phyloP scores from a whole-genome alignment of 371 early-diverging fungal genomes.

The Gilbertella persicaria region DNA sequence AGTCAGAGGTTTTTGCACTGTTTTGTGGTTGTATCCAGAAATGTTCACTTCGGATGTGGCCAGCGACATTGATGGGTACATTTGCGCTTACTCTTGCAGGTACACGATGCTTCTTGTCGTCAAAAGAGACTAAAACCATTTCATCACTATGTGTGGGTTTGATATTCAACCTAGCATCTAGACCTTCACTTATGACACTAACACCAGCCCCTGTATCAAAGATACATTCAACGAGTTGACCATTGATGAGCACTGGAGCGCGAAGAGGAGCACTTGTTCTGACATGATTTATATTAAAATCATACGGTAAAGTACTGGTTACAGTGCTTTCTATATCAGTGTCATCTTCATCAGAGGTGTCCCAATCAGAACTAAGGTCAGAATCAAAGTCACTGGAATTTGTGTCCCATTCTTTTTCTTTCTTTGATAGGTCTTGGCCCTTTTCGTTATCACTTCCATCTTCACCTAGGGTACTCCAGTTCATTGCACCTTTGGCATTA shows the following conservation, averaged over 20 bases:
- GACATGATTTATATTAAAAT: not conserved
- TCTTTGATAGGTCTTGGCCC: not conserved
- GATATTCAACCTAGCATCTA: not conserved
- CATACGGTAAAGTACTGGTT: not conserved
- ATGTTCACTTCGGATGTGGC: not conserved
- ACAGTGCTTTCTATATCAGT: not conserved
- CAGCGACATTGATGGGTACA: conserved; percentile 1
- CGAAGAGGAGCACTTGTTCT: not conserved
- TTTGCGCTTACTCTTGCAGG: not conserved
- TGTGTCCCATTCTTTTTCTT: not conserved
- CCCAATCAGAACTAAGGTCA: no score
- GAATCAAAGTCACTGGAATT: no score
- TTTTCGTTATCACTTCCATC: not conserved
- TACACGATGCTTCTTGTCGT: not conserved
- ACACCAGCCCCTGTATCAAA: not conserved
- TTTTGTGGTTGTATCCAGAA: not conserved
- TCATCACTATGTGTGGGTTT: not conserved
- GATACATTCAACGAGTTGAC: not conserved
- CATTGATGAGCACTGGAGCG: not conserved
- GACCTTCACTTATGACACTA: not conserved
- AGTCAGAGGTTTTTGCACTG: not conserved
- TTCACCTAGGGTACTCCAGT: not conserved
- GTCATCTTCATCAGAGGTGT: not conserved
- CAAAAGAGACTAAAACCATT: not conserved
- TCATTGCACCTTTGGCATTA: not conserved